These are phyloP conservation scores for Trichophyton verrucosum DNA, from an alignment of 2,329 filamentous ascomycete species.

Conservation along the genomic window DNA sequence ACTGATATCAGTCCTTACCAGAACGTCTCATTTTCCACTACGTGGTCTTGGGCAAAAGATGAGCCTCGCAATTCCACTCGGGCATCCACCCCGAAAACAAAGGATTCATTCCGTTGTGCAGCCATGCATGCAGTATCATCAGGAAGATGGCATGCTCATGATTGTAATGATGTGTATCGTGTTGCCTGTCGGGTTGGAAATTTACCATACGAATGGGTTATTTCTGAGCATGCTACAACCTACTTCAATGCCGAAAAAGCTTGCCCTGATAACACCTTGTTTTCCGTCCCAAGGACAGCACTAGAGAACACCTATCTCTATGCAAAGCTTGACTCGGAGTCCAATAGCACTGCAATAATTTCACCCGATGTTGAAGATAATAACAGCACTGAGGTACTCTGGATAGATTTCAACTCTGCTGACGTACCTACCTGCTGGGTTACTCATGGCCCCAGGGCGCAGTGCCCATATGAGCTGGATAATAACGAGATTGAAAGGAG, in stretches of 20 bases:
- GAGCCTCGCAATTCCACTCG: slow-evolving; percentile 41
- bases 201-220: slow-evolving; percentile 46
- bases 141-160: slow-evolving; percentile 47
- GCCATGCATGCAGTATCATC: slow-evolving; percentile 36
- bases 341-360: neutral
- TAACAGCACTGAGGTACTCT: slow-evolving; percentile 29
- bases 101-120: slow-evolving; percentile 42
- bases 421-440: slow-evolving; percentile 50
- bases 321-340: slow-evolving; percentile 25
- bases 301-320: slow-evolving; percentile 52
- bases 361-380: neutral
- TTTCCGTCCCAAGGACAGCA: slow-evolving; percentile 48
- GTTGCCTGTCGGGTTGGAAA: slow-evolving; percentile 45
- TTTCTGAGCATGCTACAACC: slow-evolving; percentile 33
- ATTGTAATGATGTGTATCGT: slow-evolving; percentile 41
- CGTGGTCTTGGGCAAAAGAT: slow-evolving; percentile 49
- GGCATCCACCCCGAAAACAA: slow-evolving; percentile 16
- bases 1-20: slow-evolving; percentile 36
- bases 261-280: slow-evolving; percentile 40
- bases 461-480: slow-evolving; percentile 45
- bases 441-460: slow-evolving; percentile 40
- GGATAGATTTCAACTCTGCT: slow-evolving; percentile 51
- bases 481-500: slow-evolving; percentile 33
- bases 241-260: slow-evolving; percentile 35
- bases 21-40: slow-evolving; percentile 37